phyloP scores from a whole-genome alignment of 495 filamentous ascomycete species.

The Cercophora newfieldiana region DNA sequence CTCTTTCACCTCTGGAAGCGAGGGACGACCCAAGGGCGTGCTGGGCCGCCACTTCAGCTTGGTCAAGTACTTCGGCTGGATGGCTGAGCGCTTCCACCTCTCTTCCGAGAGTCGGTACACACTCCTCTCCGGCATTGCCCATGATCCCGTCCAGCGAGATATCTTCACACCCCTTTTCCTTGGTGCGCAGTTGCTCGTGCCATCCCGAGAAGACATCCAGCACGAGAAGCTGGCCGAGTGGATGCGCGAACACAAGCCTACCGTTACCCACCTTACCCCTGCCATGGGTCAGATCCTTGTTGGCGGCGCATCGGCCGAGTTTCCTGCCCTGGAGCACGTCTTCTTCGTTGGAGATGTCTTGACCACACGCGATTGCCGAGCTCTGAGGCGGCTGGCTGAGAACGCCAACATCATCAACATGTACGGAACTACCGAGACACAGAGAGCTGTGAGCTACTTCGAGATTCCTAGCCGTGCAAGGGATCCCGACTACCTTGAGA shows the following conservation, averaged over 20 bases:
- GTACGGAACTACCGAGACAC: conserved; percentile 92
- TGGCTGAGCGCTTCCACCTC: conserved; percentile 78
- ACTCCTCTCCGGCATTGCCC: conserved; percentile 80
- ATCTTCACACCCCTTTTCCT: conserved; percentile 94
- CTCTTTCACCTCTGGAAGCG: conserved; percentile 81
- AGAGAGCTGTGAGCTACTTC: conserved; percentile 83
- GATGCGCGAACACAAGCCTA: conserved; percentile 78
- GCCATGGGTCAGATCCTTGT: conserved; percentile 96
- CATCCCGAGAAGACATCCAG: conserved; percentile 79
- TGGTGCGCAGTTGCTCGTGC: conserved; percentile 78
- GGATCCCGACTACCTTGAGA: conserved; percentile 68
- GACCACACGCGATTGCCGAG: conserved; percentile 82
- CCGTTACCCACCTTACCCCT: conserved; percentile 88
- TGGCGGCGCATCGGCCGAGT: conserved; percentile 75
- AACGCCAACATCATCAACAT: conserved; percentile 85
- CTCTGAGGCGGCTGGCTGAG: conserved; percentile 71
- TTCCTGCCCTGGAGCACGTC: conserved; percentile 73
- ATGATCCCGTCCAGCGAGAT: conserved; percentile 90
- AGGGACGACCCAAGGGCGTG: conserved; percentile 76
- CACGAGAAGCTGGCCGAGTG: conserved; percentile 89
- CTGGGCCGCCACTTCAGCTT: conserved; percentile 84
- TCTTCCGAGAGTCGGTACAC: conserved; percentile 77
- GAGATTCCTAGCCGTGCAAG: conserved; percentile 71
- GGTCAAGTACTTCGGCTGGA: conserved; percentile 89
- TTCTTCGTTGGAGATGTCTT: conserved; percentile 96